Base-by-base conservation (phyloP, 179 eudicot species). In the Silene coronaria region DNA sequence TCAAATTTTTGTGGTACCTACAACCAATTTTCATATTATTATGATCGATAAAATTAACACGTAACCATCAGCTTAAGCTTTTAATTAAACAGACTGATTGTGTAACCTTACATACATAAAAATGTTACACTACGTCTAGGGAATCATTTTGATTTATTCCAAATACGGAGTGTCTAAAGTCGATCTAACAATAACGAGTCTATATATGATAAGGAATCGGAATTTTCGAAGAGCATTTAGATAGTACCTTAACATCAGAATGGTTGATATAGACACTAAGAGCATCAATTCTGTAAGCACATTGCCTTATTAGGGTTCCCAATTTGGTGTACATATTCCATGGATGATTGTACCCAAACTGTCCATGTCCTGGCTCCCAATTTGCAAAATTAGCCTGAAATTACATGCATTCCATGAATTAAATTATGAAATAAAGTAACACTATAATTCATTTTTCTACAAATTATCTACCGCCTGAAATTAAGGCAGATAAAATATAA, bases 361-460 rank as follows among this genome's bases (percentile, higher is more conserved):
- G 27, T 0, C 96, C 96, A 57, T 91, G 91, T 7, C 89, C 58
- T 4, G 91, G 92, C 71, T 91, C 91, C 96, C 96, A 91, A 78
- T 74, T 84, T 1, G 96, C 96, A 7, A 87, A 86, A 71, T 91
- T 89, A 6, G 82, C 90, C 96, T 90, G 65, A 28, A 71, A 55
- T n/a, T 64, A 58, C 19, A 58, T 10, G 17, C 66, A 59, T 13
- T 17, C 13, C 16, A 59, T 30, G 5, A 19, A 27, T 67, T 42
- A 30, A 17, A 46, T 57, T 10, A 67, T 12, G 57, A 14, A 13
- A 17, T 3, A 13, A 48, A n/a, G n/a, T 42, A 2, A 42, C 48
- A 42, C 48, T 14, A 0, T 51, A 16, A 9, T 7, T 38, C 2
- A 0, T 38, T 38, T 38, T 38, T 38, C 45, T 38, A 9, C 11